These are phyloP conservation scores for Colletotrichum sojae DNA, from an alignment of 2,329 filamentous ascomycete species.

Conservation along the genomic window DNA sequence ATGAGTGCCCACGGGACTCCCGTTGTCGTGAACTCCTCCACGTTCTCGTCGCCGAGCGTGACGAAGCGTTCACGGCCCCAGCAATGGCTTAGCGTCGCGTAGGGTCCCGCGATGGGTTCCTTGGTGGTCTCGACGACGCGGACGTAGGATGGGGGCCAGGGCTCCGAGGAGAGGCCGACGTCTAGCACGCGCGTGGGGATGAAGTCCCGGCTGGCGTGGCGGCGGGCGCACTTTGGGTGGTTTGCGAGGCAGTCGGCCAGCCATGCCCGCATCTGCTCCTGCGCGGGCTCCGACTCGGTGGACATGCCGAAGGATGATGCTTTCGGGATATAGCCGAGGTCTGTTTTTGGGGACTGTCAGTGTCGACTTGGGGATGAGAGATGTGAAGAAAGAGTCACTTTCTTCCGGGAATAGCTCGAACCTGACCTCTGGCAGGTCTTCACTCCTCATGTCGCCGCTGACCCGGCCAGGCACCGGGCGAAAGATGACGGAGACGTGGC, in stretches of 20 bases:
- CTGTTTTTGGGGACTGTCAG: neutral
- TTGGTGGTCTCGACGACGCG: slow-evolving; percentile 12
- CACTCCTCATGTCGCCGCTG: neutral
- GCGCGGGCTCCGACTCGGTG: neutral
- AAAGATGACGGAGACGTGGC: slow-evolving; percentile 11
- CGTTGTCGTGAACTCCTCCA: slow-evolving; percentile 1
- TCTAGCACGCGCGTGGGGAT: slow-evolving; percentile 38
- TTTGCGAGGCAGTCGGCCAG: slow-evolving; percentile 19
- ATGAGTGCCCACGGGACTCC: slow-evolving; percentile 24
- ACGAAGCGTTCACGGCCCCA: slow-evolving; percentile 38
- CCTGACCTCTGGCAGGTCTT: slow-evolving; percentile 10
- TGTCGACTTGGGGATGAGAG: neutral
- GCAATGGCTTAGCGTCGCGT: slow-evolving; percentile 44
- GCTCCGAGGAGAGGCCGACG: slow-evolving; percentile 13
- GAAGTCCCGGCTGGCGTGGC: slow-evolving; percentile 22
- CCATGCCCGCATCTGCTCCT: slow-evolving; percentile 32
- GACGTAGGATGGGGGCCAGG: neutral
- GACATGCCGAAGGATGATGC: neutral
- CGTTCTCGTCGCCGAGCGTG: slow-evolving; percentile 17
- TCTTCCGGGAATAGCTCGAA: slow-evolving; percentile 20
- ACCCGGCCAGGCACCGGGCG: neutral
- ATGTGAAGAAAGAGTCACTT: neutral
- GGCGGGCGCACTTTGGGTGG: slow-evolving; percentile 31
- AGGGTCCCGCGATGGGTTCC: slow-evolving; percentile 1
- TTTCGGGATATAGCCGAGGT: neutral